A percentile compares a stretch with the other conserved stretches of the same genome.
These are phyloP conservation scores for Hanseniaspora valbyensis DNA, from an alignment of 805 yeast species.

Conservation along the genomic window DNA sequence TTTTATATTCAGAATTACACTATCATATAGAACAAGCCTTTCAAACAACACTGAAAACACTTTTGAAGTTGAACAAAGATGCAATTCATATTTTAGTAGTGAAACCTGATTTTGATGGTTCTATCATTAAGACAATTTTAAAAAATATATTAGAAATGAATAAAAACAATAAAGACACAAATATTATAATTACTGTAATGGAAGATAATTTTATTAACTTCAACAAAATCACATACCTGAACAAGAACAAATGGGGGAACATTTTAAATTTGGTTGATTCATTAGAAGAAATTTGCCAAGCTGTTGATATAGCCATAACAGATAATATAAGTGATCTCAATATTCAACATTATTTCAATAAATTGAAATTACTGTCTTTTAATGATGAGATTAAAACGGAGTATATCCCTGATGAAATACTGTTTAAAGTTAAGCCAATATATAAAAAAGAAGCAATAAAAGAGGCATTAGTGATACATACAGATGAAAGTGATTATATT, in stretches of 20 bases:
- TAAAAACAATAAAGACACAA: neutral
- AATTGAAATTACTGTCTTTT: neutral
- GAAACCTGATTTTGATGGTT: neutral
- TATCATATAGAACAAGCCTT: neutral
- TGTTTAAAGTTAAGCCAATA: conserved; percentile 9
- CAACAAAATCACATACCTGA: neutral
- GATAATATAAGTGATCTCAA: neutral
- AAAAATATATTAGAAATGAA: neutral
- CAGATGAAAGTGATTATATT: neutral
- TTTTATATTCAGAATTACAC: neutral
- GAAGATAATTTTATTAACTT: neutral
- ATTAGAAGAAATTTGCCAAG: neutral
- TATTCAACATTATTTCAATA: neutral
- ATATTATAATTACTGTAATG: neutral
- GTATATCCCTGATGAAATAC: conserved; percentile 1
- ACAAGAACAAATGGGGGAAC: neutral
- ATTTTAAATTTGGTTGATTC: neutral
- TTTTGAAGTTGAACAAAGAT: neutral
- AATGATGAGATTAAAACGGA: neutral
- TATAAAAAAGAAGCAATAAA: neutral
- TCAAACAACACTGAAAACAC: neutral
- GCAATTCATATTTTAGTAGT: neutral
- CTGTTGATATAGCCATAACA: neutral
- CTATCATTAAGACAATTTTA: neutral
- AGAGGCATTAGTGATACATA: neutral